A percentile compares a stretch with the other conserved stretches of the same genome.
These are phyloP conservation scores for Pyronema domesticum DNA, from an alignment of 495 filamentous ascomycete species.

Conservation along the genomic window DNA sequence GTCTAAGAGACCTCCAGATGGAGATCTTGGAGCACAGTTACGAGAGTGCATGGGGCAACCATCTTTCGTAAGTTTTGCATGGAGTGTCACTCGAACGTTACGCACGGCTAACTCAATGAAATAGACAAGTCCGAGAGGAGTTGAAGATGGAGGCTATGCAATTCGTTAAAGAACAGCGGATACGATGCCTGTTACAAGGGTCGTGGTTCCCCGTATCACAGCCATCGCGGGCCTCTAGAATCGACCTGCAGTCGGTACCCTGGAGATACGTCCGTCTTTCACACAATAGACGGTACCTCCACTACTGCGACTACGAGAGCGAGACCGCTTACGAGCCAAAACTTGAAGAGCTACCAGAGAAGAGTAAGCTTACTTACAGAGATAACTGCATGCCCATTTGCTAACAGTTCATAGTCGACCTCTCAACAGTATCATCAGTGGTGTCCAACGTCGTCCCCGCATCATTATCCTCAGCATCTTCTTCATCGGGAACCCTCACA, in stretches of 20 bases:
- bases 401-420: constrained; percentile 42
- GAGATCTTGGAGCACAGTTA: constrained; percentile 77
- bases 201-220: constrained; percentile 62
- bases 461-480: constrained; percentile 31
- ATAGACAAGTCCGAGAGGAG: constrained; percentile 72
- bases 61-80: constrained; percentile 34
- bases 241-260: constrained; percentile 15
- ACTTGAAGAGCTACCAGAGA: constrained; percentile 57
- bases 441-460: constrained; percentile 66
- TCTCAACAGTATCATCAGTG: constrained; percentile 76
- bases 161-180: constrained; percentile 91
- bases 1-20: constrained; percentile 82
- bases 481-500: constrained; percentile 32
- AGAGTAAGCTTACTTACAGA: constrained; percentile 33
- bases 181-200: constrained; percentile 76
- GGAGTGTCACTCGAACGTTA: constrained; percentile 5
- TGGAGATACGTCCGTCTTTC: constrained; percentile 80
- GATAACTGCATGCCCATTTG: neutral
- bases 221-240: neutral
- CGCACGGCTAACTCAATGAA: neutral
- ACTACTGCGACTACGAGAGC: constrained; percentile 72
- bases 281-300: constrained; percentile 76
- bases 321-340: constrained; percentile 46
- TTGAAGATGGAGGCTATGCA: constrained; percentile 79
- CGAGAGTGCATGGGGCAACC: constrained; percentile 84